A percentile compares a stretch with the other conserved stretches of the same genome.
phyloP scores from a whole-genome alignment of 306 rosid genomes.

The Fragaria nilgerrensis region DNA sequence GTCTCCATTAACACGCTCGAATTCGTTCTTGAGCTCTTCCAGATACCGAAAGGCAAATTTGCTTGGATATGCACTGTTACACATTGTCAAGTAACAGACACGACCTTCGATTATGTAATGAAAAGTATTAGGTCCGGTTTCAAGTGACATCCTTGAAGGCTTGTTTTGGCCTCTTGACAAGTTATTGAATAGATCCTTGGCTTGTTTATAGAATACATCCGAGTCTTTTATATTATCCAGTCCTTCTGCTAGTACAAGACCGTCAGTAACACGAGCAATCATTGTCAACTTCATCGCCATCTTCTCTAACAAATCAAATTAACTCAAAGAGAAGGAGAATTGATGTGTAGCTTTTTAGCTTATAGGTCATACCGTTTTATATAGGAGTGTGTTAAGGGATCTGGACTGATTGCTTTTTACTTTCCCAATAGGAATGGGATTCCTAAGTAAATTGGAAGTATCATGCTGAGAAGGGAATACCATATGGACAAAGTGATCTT shows the following conservation, averaged over 20 bases:
- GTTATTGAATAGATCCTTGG: conserved; percentile 84
- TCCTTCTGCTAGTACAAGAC: conserved; percentile 90
- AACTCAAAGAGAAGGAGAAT: background rate
- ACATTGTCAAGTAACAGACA: conserved; percentile 98
- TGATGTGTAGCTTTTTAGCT: background rate
- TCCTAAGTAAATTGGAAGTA: background rate
- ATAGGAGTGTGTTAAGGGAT: background rate
- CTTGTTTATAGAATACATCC: conserved; percentile 73
- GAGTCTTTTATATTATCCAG: conserved; percentile 72
- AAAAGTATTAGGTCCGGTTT: conserved; percentile 80
- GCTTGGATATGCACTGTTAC: conserved; percentile 95
- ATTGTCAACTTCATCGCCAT: conserved; percentile 87
- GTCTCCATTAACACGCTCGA: conserved; percentile 84
- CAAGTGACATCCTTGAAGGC: conserved; percentile 94
- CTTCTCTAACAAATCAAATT: conserved; percentile 22
- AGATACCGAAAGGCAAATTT: conserved; percentile 98
- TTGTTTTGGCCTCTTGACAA: conserved; percentile 82
- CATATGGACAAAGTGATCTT: background rate
- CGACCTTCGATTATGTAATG: conserved; percentile 93
- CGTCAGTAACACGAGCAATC: conserved; percentile 97
- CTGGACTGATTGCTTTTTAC: background rate
- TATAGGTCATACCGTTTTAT: background rate
- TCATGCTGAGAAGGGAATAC: background rate
- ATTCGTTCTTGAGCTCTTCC: conserved; percentile 95
- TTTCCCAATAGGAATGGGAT: background rate